Evolutionary conservation across 2,329 filamentous ascomycete species (phyloP).

Genomic region (Aspergillus proliferans): DNA sequence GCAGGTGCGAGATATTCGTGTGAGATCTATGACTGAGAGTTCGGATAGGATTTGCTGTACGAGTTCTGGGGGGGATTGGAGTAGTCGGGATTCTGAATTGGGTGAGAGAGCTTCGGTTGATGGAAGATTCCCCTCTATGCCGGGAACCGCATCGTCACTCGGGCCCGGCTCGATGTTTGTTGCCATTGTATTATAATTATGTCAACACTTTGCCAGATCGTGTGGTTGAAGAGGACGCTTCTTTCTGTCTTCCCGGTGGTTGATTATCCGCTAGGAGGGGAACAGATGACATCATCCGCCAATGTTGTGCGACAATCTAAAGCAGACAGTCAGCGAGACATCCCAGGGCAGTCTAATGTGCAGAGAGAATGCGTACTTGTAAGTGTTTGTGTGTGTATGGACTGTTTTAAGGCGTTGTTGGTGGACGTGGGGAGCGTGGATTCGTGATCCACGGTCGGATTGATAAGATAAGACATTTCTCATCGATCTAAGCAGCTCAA

Average conservation of each 20-base stretch:
- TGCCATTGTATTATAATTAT: background rate
- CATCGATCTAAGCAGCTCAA: background rate
- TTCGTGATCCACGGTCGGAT: background rate
- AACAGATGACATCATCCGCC: background rate
- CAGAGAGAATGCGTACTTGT: too few relatives aligned
- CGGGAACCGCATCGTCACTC: background rate
- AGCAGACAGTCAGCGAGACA: background rate
- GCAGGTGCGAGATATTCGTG: slow-evolving; percentile 55
- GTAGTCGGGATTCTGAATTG: slow-evolving; percentile 14
- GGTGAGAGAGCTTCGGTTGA: background rate
- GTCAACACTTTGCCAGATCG: too few relatives aligned
- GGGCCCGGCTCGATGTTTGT: background rate
- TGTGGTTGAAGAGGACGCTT: background rate
- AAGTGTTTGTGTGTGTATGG: too few relatives aligned
- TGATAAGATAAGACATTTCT: background rate
- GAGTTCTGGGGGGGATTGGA: slow-evolving; percentile 64
- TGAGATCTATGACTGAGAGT: slow-evolving; percentile 60
- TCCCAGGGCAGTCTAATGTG: background rate
- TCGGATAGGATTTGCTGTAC: slow-evolving; percentile 64
- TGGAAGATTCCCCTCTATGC: background rate
- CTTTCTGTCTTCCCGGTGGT: background rate
- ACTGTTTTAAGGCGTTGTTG: too few relatives aligned
- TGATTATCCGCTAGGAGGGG: background rate
- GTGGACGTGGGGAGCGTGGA: background rate
- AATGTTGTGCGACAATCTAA: background rate